Evolutionary conservation across 2,329 filamentous ascomycete species (phyloP).

Genomic region (Knoxdaviesia proteae): DNA sequence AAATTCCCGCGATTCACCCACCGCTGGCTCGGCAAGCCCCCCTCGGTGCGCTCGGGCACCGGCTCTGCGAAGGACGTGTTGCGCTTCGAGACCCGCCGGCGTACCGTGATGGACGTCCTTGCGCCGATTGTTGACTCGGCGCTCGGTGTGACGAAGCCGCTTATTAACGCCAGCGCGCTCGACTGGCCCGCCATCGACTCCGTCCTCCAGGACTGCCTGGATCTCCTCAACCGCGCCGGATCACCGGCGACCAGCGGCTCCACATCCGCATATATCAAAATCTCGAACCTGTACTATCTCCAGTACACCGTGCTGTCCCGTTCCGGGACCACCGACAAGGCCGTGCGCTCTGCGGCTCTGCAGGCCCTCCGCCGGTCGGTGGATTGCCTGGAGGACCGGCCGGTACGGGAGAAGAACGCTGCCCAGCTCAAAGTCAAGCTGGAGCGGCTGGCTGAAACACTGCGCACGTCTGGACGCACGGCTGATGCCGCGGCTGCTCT

Average conservation of each 20-base stretch:
- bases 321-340: slow-evolving; percentile 17
- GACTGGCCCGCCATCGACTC: slow-evolving; percentile 35
- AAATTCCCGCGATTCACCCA: slow-evolving; percentile 38
- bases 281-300: slow-evolving; percentile 54
- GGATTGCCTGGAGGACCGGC: slow-evolving; percentile 34
- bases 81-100: slow-evolving; percentile 39
- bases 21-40: slow-evolving; percentile 39
- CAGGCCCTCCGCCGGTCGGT: slow-evolving; percentile 42
- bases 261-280: slow-evolving; percentile 32
- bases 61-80: slow-evolving; percentile 34
- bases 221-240: slow-evolving; percentile 25
- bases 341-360: slow-evolving; percentile 22
- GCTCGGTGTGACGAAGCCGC: slow-evolving; percentile 31
- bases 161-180: slow-evolving; percentile 24
- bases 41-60: slow-evolving; percentile 16
- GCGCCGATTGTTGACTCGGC: slow-evolving; percentile 38
- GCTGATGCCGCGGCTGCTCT: slow-evolving; percentile 38
- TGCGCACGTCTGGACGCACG: slow-evolving; percentile 27
- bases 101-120: slow-evolving; percentile 28
- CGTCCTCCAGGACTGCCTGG: slow-evolving; percentile 32
- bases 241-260: too few species aligned
- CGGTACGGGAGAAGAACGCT: slow-evolving; percentile 31
- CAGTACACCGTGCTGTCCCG: slow-evolving; percentile 25
- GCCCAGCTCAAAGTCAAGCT: slow-evolving; percentile 42
- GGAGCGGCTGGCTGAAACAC: slow-evolving; percentile 43